Base-by-base conservation (phyloP, 768 basidiomycete species). In the Suillus discolor region DNA sequence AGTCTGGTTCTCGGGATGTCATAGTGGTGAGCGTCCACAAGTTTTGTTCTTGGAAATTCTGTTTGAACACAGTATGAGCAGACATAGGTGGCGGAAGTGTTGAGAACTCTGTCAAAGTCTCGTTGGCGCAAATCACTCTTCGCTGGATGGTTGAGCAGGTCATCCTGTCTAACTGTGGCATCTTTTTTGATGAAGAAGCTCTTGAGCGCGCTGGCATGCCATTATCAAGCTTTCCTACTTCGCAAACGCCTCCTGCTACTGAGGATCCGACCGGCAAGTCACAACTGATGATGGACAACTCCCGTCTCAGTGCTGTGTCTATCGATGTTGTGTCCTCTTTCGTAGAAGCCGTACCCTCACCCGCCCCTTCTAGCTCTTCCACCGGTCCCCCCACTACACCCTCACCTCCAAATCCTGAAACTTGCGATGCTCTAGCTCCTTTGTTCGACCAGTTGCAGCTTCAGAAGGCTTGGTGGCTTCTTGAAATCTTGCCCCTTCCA, bases 61-160 rank as follows among this genome's bases (percentile, higher is more conserved):
- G 55, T 8, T 23, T 15, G 28, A 44, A 57, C 63, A 55, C 23
- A 66, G 66, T 39, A 45, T 45, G 57, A 61, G 31, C 59, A 91
- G 91, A 93, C 72, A 79, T 93, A 23, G 92, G 92, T 25, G 92
- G 92, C 16, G 89, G 89, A 20, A 75, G 79, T 9, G 84, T 85
- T 3, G 54, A 71, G 3, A 83, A 91, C 67, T 74, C 74, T 6
- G 77, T 66, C 11, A 39, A 78, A 0, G 59, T 70, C 9, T 80
- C 79, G 9, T 81, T 94, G 6, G 77, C 85, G 1, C 83, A 90
- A 69, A 86, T 91, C 68, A 78, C 86, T 20, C 78, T 94, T 36
- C 84, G 85, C 34, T 94, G 92, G 92, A 93, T 94, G 91, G 80
- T 93, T 42, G 86, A 87, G 62, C 84, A 94, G 68, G 80, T 87